These are phyloP conservation scores for Stephanodiscus minutulus DNA, from an alignment of 108 stramenopile species.

Conservation along the genomic window DNA sequence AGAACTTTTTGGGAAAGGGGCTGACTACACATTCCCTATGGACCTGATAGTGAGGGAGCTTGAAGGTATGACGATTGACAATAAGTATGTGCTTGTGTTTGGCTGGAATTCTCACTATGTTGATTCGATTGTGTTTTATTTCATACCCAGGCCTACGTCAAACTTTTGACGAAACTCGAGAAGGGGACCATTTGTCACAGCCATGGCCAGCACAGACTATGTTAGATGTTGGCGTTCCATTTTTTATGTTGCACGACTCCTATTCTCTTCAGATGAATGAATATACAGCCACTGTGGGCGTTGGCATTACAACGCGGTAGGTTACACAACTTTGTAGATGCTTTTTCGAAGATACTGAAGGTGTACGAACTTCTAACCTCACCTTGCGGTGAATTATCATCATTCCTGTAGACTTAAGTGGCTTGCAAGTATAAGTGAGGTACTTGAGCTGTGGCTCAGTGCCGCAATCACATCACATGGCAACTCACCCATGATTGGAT, in stretches of 20 bases:
- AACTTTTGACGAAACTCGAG: constrained; percentile 25
- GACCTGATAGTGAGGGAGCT: constrained; percentile 59
- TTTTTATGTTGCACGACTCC: constrained; percentile 44
- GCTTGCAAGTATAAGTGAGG: constrained; percentile 43
- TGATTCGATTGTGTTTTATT: constrained; percentile 2
- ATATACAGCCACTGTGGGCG: constrained; percentile 4
- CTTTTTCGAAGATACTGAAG: background rate
- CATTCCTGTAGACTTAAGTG: constrained; percentile 32
- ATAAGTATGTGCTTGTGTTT: background rate
- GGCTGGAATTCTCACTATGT: background rate
- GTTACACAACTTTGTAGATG: constrained; percentile 3
- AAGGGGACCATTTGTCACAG: constrained; percentile 18
- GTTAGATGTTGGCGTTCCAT: constrained; percentile 67
- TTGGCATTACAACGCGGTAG: constrained; percentile 30
- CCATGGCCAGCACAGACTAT: constrained; percentile 71
- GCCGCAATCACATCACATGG: constrained; percentile 29
- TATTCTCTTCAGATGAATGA: constrained; percentile 42
- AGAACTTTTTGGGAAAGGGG: constrained; percentile 67
- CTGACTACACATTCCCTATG: constrained; percentile 72
- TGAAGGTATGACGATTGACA: constrained; percentile 59
- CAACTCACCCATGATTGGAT: constrained; percentile 10
- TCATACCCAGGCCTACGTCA: constrained; percentile 54
- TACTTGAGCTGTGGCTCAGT: constrained; percentile 57
- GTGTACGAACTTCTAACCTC: background rate
- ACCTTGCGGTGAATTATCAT: constrained; percentile 3